A percentile compares a stretch with the other conserved stretches of the same genome.
phyloP scores from a whole-genome alignment of 495 filamentous ascomycete species.

The Tuber indicum region DNA sequence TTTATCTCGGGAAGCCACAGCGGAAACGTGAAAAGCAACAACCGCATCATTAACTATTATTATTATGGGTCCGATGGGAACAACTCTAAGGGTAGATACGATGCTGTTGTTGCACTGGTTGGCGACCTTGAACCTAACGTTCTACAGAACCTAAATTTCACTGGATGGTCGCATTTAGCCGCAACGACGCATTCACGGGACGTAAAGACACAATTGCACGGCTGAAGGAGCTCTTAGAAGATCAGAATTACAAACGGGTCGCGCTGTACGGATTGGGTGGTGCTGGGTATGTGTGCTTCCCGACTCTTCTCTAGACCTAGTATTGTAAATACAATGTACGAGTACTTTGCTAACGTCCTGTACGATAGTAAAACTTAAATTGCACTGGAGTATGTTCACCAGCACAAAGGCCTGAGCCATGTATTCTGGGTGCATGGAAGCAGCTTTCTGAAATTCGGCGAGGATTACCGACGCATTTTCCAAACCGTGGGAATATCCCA shows the following conservation, averaged over 20 bases:
- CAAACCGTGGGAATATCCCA: conserved; percentile 10
- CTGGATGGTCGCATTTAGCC: conserved; percentile 40
- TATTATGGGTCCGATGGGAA: not conserved
- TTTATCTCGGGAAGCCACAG: not conserved
- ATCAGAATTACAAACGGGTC: conserved; percentile 25
- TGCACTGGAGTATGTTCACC: conserved; percentile 49
- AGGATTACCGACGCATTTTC: conserved; percentile 25
- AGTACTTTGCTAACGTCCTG: not conserved
- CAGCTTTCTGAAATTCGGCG: conserved; percentile 16
- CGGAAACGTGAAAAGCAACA: conserved; percentile 1
- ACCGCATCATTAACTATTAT: not conserved
- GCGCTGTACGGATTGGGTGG: conserved; percentile 48
- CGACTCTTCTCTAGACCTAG: not conserved
- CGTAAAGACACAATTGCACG: conserved; percentile 44
- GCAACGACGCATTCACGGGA: conserved; percentile 46
- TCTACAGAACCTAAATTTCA: not conserved
- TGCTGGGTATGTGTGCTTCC: conserved; percentile 44
- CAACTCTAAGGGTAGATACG: not conserved
- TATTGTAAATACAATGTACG: conserved; percentile 7
- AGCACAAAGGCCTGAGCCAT: conserved; percentile 3
- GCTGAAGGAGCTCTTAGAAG: conserved; percentile 38
- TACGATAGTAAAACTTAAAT: conserved; percentile 47
- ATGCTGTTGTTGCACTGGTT: not conserved
- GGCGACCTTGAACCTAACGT: not conserved
- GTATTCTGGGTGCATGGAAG: conserved; percentile 31